Base-by-base conservation (phyloP, 1,284 basidiomycete species). In the Sutorius eximius region DNA sequence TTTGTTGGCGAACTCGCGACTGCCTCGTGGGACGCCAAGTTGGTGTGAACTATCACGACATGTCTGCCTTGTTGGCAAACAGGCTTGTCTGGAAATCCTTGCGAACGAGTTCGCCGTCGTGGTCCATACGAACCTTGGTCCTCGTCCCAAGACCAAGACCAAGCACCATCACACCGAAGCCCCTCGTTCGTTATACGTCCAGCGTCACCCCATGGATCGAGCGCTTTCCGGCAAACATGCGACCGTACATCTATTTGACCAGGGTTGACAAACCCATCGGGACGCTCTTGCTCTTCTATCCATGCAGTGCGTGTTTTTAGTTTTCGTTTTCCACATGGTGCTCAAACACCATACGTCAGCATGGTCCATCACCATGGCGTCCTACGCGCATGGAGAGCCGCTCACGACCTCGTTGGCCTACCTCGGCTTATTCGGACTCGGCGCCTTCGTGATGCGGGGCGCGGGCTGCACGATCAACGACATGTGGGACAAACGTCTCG, bases 401-500 rank as follows among this genome's bases (percentile, higher is more conserved):
- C 76, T 82, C 41, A 79, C 82, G 6, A 81, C 80, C 0, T 88
- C 92, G 10, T 66, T 92, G 53, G 86, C 82, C 24, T 95, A 94
- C 66, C 76, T 93, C 37, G 76, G 82, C 27, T 77, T 99, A 0
- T 99, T 99, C 66, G 95, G 91, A 1, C 73, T 89, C 4, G 97
- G 97, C 0, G 94, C 97, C 0, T 66, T 98, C 42, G 82, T 99
- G 52, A 99, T 99, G 97, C 87, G 97, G 18, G 95, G 97, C 8
- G 97, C 97, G 7, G 97, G 97, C 6, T 99, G 97, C 71, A 98
- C 94, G 0, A 97, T 99, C 66, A 99, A 99, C 70, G 97, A 99
- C 70, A 89, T 99, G 86, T 99, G 97, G 95, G 97, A 99, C 71
- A 80, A 81, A 59, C 84, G 92, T 62, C 82, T 98, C 55, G 97